phyloP scores from a whole-genome alignment of 805 yeast genomes.

The Saccharomycopsis sp. region DNA sequence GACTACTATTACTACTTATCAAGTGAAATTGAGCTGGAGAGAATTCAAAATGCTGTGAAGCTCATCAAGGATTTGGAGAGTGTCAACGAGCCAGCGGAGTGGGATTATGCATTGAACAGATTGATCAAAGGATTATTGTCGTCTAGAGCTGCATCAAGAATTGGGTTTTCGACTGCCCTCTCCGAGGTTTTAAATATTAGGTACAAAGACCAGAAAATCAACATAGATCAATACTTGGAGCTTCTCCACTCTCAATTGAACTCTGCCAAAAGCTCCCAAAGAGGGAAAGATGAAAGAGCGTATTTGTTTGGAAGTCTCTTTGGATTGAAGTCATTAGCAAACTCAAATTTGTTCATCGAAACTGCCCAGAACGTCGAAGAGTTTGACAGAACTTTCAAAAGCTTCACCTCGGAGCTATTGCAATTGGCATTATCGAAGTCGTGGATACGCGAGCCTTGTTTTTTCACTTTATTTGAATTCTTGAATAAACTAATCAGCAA shows the following conservation, averaged over 20 bases:
- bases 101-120: conserved; percentile 76
- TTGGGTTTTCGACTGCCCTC: conserved; percentile 84
- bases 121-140: conserved; percentile 77
- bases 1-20: conserved; percentile 75
- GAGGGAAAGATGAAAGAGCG: conserved; percentile 81
- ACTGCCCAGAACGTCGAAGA: conserved; percentile 22
- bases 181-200: conserved; percentile 52
- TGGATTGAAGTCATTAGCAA: conserved; percentile 71
- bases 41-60: conserved; percentile 63
- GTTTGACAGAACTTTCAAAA: conserved; percentile 26
- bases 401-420: conserved; percentile 42
- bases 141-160: conserved; percentile 72
- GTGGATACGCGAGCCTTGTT: conserved; percentile 81
- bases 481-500: conserved; percentile 25
- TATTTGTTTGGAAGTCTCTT: conserved; percentile 76
- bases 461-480: conserved; percentile 61
- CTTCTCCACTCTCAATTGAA: conserved; percentile 32
- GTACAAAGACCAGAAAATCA: conserved; percentile 29
- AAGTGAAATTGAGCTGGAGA: conserved; percentile 65
- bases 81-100: conserved; percentile 45
- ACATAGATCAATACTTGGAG: conserved; percentile 33
- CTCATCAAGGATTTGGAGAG: conserved; percentile 53
- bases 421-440: conserved; percentile 58
- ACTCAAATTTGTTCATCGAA: conserved; percentile 38
- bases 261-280: conserved; percentile 37